phyloP scores from a whole-genome alignment of 2,329 filamentous ascomycete genomes.

The Xylaria multiplex region DNA sequence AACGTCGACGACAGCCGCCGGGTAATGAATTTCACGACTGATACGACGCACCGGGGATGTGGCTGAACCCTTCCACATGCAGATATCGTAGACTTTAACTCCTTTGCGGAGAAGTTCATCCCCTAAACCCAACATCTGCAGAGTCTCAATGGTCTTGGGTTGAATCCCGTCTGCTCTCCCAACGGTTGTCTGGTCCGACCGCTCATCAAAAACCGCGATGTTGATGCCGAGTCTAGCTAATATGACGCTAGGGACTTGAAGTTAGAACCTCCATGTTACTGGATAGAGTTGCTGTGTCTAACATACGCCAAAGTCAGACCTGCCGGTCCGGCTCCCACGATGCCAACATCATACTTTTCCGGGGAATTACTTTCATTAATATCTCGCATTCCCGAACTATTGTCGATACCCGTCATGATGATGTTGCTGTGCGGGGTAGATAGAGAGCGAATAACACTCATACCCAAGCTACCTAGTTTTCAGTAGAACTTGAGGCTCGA shows the following conservation, averaged over 20 bases:
- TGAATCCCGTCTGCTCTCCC: slow-evolving; percentile 75
- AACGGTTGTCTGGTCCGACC: slow-evolving; percentile 72
- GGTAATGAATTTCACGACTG: slow-evolving; percentile 75
- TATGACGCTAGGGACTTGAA: slow-evolving; percentile 49
- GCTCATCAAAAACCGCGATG: slow-evolving; percentile 73
- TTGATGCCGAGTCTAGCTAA: slow-evolving; percentile 74
- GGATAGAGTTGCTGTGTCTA: background rate
- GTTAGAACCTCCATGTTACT: slow-evolving; percentile 28
- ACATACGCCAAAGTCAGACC: slow-evolving; percentile 63
- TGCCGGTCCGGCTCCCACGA: slow-evolving; percentile 66
- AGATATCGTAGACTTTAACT: slow-evolving; percentile 77
- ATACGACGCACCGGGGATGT: slow-evolving; percentile 66
- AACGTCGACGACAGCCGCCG: slow-evolving; percentile 62
- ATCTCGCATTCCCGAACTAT: background rate
- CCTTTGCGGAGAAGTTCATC: slow-evolving; percentile 73
- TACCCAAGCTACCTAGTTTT: background rate
- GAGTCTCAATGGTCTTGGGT: slow-evolving; percentile 81
- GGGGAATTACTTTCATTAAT: background rate
- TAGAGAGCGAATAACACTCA: background rate
- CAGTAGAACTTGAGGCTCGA: background rate
- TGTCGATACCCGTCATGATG: background rate
- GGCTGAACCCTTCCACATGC: slow-evolving; percentile 72
- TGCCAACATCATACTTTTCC: slow-evolving; percentile 53
- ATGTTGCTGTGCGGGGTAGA: background rate
- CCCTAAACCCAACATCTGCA: slow-evolving; percentile 78